Conservation (phyloP, 2,329 filamentous ascomycete species). For the Phialocephala subalpina region DNA sequence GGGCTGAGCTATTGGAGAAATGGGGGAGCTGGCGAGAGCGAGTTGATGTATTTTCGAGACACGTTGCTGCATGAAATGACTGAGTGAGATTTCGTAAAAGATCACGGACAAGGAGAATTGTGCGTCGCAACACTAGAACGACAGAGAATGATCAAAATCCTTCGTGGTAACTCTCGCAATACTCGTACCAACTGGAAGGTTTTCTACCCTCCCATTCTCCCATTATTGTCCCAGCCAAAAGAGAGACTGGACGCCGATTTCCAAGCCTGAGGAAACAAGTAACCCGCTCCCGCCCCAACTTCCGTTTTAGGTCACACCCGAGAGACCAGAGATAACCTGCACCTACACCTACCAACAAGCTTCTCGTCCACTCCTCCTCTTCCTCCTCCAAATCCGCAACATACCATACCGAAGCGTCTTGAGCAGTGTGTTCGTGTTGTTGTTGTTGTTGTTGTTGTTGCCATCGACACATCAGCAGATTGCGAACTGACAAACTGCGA, state of each 20-base stretch:
- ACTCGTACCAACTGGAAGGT: not conserved
- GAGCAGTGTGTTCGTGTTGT: not conserved
- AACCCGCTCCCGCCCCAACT: slow-evolving; percentile 3
- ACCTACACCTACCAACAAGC: not conserved
- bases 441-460: not conserved
- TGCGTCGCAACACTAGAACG: not conserved
- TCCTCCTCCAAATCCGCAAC: not conserved
- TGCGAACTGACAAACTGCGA: slow-evolving; percentile 1
- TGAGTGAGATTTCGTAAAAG: not conserved
- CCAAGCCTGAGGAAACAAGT: not conserved
- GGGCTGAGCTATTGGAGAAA: slow-evolving; percentile 5
- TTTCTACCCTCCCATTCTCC: not conserved
- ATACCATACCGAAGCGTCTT: not conserved
- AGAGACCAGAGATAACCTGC: not conserved
- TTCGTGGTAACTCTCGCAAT: not conserved
- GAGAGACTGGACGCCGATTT: not conserved
- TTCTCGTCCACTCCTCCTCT: not conserved
- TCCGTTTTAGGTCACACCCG: slow-evolving; percentile 1
- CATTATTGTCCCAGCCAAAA: too few species aligned
- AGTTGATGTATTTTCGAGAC: slow-evolving; percentile 5
- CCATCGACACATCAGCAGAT: not conserved
- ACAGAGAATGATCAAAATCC: not conserved
- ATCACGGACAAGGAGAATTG: not conserved
- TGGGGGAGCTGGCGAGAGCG: not conserved
- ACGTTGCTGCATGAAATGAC: not conserved